A percentile compares a stretch with the other conserved stretches of the same genome.
Conservation (phyloP, 805 yeast genomes). For the Teunomyces kruisii region DNA sequence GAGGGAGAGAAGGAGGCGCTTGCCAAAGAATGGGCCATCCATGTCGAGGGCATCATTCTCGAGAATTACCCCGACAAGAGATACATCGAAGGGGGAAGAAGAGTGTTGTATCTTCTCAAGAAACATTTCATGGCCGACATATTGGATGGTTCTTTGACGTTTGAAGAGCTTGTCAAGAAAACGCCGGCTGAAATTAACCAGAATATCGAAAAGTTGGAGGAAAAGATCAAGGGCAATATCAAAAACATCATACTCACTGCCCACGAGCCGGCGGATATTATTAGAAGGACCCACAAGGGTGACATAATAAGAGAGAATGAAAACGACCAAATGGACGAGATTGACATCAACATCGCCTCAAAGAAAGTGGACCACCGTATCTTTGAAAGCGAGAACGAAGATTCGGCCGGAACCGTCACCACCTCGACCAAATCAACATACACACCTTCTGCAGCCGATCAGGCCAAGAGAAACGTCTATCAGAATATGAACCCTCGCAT, state of each 20-base stretch:
- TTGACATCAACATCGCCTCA: slow-evolving; percentile 27
- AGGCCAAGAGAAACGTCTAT: slow-evolving; percentile 6
- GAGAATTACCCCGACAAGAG: slow-evolving; percentile 26
- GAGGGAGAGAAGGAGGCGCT: slow-evolving; percentile 27
- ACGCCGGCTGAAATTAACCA: slow-evolving; percentile 80
- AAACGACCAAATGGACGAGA: slow-evolving; percentile 19
- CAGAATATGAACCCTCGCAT: slow-evolving; percentile 20
- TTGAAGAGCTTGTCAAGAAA: slow-evolving; percentile 60
- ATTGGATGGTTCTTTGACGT: slow-evolving; percentile 50
- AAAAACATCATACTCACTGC: slow-evolving; percentile 66
- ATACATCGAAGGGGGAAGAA: slow-evolving; percentile 70
- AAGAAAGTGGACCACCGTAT: slow-evolving; percentile 39
- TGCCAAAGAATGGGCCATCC: slow-evolving; percentile 47
- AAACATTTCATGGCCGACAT: slow-evolving; percentile 61
- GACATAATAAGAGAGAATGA: slow-evolving; percentile 70
- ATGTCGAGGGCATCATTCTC: slow-evolving; percentile 53
- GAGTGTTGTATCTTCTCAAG: slow-evolving; percentile 63
- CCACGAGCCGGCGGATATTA: slow-evolving; percentile 52
- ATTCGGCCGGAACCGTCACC: not conserved
- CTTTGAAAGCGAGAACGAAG: slow-evolving; percentile 18
- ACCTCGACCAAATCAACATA: not conserved
- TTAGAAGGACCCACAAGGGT: slow-evolving; percentile 84
- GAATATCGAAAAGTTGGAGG: slow-evolving; percentile 68
- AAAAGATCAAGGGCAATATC: slow-evolving; percentile 67
- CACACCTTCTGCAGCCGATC: not conserved